Base-by-base conservation (phyloP, 257 asterid genomes). In the Datura wrightii region DNA sequence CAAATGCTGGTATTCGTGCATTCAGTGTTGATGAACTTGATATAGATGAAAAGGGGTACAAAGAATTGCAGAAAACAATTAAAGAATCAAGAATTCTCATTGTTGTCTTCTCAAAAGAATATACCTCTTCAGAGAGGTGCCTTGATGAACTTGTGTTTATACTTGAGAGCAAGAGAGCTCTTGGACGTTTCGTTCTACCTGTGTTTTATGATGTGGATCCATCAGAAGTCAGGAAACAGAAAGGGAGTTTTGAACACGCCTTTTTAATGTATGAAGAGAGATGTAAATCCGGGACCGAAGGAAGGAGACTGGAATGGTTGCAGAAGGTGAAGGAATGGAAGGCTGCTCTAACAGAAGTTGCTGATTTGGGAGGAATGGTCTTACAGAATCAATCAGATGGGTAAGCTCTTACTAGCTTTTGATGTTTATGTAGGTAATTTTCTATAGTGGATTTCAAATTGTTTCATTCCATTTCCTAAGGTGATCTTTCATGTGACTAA, bases 321-420 rank as follows among this genome's bases (percentile, higher is more conserved):
- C 39, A 60, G 18, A 59, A 58, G 60, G 69, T 82, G 44, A 82
- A 82, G 80, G 5, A 14, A 48, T 84, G 76, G 86, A 84, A 48
- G 83, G 53, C 82, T 18, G 74, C 86, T 48, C 41, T 84, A 39
- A 58, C 58, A 84, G 53, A 84, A 44, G 86, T 84, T 84, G 78
- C 76, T 58, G 83, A 84, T 84, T 41, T 84, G 39, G 86, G 83
- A 55, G 86, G 86, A 55, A 84, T 71, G 86, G 83, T 74, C 48
- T 72, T 74, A 46, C 50, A 84, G 69, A 74, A 84, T 83, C 80
- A 67, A 83, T 31, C 53, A 16, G 85, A 83, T 83, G 80, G 85
- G 85, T 83, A 37, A 67, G 41, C 11, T 74, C 10, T 72, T 74
- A 72, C 41, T 72, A 19, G 59, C 70, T 62, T 62, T 31, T 31